Evolutionary conservation across 2,329 filamentous ascomycete species (phyloP).

Genomic region (Karstenula rhodostoma): DNA sequence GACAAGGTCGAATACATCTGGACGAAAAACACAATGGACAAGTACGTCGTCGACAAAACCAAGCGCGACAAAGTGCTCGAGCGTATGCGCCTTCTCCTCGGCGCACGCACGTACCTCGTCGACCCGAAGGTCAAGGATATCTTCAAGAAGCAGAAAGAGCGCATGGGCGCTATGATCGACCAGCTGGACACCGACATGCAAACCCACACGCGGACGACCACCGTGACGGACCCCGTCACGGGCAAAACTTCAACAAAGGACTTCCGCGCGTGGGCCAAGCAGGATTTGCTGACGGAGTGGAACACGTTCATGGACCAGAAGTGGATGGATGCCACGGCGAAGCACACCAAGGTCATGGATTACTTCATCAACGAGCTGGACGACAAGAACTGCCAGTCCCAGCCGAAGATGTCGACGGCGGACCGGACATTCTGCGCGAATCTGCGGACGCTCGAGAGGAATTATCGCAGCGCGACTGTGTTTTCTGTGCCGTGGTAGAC

Average conservation of each 20-base stretch:
- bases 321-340: conserved; percentile 6
- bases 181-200: conserved; percentile 16
- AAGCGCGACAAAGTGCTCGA: conserved; percentile 11
- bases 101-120: conserved; percentile 17
- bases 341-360: conserved; percentile 11
- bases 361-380: conserved; percentile 5
- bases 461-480: background rate
- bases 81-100: conserved; percentile 10
- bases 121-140: conserved; percentile 4
- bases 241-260: background rate
- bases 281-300: conserved; percentile 12
- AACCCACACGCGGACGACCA: background rate
- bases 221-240: background rate
- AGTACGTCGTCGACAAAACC: background rate
- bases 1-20: conserved; percentile 3
- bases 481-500: conserved; percentile 13
- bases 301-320: conserved; percentile 18
- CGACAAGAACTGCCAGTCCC: conserved; percentile 4
- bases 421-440: conserved; percentile 3
- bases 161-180: conserved; percentile 16
- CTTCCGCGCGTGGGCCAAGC: conserved; percentile 12
- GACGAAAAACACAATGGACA: conserved; percentile 6
- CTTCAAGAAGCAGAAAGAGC: conserved; percentile 17
- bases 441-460: conserved; percentile 2
- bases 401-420: background rate